These are phyloP conservation scores for Chondrus crispus DNA, from an alignment of 23 red algal species.

Conservation along the genomic window DNA sequence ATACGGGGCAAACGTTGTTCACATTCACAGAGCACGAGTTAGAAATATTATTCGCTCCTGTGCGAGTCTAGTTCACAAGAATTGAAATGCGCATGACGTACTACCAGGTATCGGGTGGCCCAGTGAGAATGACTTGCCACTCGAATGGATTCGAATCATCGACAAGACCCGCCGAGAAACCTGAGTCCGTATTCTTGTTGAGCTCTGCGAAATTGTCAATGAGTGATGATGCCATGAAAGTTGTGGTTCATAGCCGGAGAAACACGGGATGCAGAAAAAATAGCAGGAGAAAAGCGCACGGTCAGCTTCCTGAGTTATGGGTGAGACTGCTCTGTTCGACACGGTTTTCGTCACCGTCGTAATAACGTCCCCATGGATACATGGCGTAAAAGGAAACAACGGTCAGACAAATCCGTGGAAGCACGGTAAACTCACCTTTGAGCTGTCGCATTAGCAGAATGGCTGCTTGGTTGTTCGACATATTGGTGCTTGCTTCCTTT, in stretches of 20 bases:
- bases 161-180: slow-evolving; percentile 94
- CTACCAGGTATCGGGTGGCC: slow-evolving; percentile 91
- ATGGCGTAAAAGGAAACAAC: too few relatives aligned
- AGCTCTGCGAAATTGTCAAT: slow-evolving; percentile 49
- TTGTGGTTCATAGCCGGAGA: not conserved
- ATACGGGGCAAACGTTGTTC: not conserved
- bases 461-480: slow-evolving; percentile 57
- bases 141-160: slow-evolving; percentile 96
- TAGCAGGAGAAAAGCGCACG: too few relatives aligned
- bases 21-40: not conserved
- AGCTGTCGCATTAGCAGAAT: slow-evolving; percentile 92
- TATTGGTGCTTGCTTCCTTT: not conserved
- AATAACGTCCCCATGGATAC: too few relatives aligned
- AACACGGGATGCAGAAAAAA: not conserved
- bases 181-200: slow-evolving; percentile 87
- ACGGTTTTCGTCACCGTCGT: too few relatives aligned
- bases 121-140: slow-evolving; percentile 94
- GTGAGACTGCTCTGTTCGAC: too few relatives aligned
- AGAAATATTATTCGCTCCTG: not conserved
- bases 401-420: not conserved
- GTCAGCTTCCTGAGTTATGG: too few relatives aligned
- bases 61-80: not conserved
- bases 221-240: not conserved
- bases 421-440: slow-evolving; percentile 55
- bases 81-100: slow-evolving; percentile 39